Conservation (phyloP, 2,329 filamentous ascomycete species). For the Cryphonectria radicalis region DNA sequence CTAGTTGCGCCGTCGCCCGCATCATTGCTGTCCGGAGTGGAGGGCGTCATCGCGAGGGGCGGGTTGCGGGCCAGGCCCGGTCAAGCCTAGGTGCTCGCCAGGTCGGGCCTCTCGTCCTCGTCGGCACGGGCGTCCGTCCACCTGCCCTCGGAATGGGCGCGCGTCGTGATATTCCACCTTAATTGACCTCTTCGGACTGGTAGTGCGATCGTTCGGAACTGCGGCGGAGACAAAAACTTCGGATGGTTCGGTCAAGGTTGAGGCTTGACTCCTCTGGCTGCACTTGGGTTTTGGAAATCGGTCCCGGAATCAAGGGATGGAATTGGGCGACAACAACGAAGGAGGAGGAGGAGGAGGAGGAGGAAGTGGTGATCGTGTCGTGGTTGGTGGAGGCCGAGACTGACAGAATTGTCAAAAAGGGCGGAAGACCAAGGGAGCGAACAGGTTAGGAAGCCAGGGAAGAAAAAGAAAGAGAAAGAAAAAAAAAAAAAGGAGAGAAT, state of each 20-base stretch:
- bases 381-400: slow-evolving; percentile 1
- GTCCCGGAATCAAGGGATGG: neutral
- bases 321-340: neutral
- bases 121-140: slow-evolving; percentile 35
- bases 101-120: slow-evolving; percentile 40
- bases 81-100: slow-evolving; percentile 48
- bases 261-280: neutral
- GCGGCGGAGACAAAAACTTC: neutral
- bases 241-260: neutral
- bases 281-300: neutral
- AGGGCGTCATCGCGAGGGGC: slow-evolving; percentile 41
- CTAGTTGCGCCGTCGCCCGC: slow-evolving; percentile 24
- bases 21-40: slow-evolving; percentile 22
- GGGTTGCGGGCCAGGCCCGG: slow-evolving; percentile 49
- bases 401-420: slow-evolving; percentile 3
- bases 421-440: slow-evolving; percentile 17
- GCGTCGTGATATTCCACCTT: slow-evolving; percentile 14
- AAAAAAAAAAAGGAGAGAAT: slow-evolving; percentile 1
- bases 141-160: slow-evolving; percentile 22
- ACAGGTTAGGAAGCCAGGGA: neutral
- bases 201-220: neutral
- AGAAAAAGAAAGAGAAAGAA: neutral
- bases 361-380: neutral
- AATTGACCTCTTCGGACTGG: neutral
- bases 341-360: neutral